Base-by-base conservation (phyloP, 495 filamentous ascomycete species). In the Bombardia bombarda region DNA sequence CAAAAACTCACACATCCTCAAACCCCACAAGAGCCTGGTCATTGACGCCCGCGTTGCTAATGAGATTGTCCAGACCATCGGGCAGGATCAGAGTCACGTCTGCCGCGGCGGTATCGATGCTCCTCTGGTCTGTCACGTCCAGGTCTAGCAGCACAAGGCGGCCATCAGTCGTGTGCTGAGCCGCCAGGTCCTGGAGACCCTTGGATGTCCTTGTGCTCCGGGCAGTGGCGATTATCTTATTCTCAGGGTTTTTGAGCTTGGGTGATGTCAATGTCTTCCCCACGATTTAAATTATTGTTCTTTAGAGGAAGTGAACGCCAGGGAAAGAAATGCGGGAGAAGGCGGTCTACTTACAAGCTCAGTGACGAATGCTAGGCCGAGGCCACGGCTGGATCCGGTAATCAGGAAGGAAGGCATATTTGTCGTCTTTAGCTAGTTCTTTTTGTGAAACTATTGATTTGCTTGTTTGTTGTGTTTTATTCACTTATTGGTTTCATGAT, bases 321-420 rank as follows among this genome's bases (percentile, higher is more conserved):
- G 25, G 12, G 12, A 28, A 28, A 12, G 25, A 7, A 6, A 7
- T 28, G 25, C 7, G 25, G 9, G 4, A 16, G 18, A 19, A 6
- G 8, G 9, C 17, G 17, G 34, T 13, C 9, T 2, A 21, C 34
- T 21, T 37, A 37, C 34, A 37, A 37, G 34, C 18, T 37, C 34
- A 18, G 34, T 22, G 34, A 37, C 34, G 20, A 37, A 13, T 6
- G 17, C 10, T 19, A 37, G 22, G 19, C 34, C 34, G 1, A 37
- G 17, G 34, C 34, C 34, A n/a, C 34, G 34, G 18, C 34, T 37
- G 34, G 34, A 37, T 20, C 34, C 34, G 20, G 34, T 37, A n/a
- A 37, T 21, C 3, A 37, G 34, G 34, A 21, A 37, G 18, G 34
- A 37, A 37, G 34, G 20, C 34, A 37, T 36, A 17, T 19, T 37